phyloP scores from a whole-genome alignment of 2,329 filamentous ascomycete species.

The Aspergillus aculeatus region DNA sequence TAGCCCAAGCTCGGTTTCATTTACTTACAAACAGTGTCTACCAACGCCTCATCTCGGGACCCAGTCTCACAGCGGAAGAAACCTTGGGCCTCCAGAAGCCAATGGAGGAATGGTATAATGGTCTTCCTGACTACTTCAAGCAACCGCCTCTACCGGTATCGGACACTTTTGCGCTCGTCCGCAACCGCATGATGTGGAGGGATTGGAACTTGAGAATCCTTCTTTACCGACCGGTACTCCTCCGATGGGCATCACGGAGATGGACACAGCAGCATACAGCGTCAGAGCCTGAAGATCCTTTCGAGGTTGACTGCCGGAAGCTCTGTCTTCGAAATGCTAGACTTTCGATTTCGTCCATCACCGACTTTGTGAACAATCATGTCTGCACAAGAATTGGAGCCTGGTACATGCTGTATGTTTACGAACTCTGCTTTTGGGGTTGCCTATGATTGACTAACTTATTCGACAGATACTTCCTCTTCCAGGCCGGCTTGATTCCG shows the following conservation, averaged over 20 bases:
- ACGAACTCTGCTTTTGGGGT: not conserved
- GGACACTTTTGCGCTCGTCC: constrained; percentile 39
- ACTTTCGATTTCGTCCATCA: constrained; percentile 43
- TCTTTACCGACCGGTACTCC: constrained; percentile 44
- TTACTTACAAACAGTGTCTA: constrained; percentile 46
- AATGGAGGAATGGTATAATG: constrained; percentile 45
- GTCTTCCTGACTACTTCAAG: constrained; percentile 43
- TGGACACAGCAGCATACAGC: constrained; percentile 34
- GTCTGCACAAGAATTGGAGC: constrained; percentile 42
- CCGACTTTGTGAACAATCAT: constrained; percentile 41
- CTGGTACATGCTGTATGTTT: constrained; percentile 45
- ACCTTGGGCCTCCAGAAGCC: constrained; percentile 41
- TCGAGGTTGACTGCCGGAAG: constrained; percentile 39
- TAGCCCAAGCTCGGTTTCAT: constrained; percentile 45
- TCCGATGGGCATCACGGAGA: constrained; percentile 40
- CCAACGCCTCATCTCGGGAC: constrained; percentile 45
- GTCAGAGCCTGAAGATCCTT: constrained; percentile 32
- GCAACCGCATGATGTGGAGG: constrained; percentile 44
- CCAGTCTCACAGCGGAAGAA: constrained; percentile 43
- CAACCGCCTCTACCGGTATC: constrained; percentile 35
- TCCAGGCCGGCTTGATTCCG: constrained; percentile 47
- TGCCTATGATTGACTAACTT: not conserved
- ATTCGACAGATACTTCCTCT: constrained; percentile 43
- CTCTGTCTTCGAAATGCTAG: constrained; percentile 43
- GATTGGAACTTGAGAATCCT: constrained; percentile 46